Evolutionary conservation across 345 rosid genomes (phyloP).

Genomic region (Dovyalis caffra): DNA sequence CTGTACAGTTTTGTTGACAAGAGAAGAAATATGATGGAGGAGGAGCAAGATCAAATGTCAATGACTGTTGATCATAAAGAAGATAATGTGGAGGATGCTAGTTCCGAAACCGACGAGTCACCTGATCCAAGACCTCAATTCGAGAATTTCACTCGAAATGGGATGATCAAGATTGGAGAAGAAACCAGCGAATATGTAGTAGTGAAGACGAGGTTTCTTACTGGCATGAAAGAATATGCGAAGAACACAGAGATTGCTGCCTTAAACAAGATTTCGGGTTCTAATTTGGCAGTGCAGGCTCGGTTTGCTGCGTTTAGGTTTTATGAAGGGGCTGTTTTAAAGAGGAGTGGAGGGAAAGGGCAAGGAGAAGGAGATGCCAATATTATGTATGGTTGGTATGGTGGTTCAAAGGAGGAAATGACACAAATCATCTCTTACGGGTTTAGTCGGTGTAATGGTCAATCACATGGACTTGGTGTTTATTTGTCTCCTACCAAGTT

Average conservation of each 20-base stretch:
- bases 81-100: constrained; percentile 12
- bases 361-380: constrained; percentile 16
- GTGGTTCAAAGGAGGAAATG: constrained; percentile 39
- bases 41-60: no score
- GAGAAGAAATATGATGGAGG: no score
- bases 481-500: constrained; percentile 23
- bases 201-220: constrained; percentile 27
- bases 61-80: constrained; percentile 15
- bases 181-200: constrained; percentile 3
- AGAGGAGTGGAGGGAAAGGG: constrained; percentile 33
- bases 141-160: constrained; percentile 13
- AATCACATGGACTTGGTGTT: constrained; percentile 33
- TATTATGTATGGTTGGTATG: constrained; percentile 41
- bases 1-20: no score
- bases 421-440: constrained; percentile 37
- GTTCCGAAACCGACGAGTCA: constrained; percentile 7
- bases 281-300: constrained; percentile 23
- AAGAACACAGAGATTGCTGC: constrained; percentile 31
- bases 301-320: constrained; percentile 27
- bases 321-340: constrained; percentile 29
- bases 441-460: constrained; percentile 22
- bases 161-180: constrained; percentile 26
- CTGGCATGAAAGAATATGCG: constrained; percentile 29
- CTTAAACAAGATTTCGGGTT: constrained; percentile 33
- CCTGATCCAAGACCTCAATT: constrained; percentile 13